Evolutionary conservation across 2,329 filamentous ascomycete genomes (phyloP).

Genomic region (Epichloe brachyelytri): DNA sequence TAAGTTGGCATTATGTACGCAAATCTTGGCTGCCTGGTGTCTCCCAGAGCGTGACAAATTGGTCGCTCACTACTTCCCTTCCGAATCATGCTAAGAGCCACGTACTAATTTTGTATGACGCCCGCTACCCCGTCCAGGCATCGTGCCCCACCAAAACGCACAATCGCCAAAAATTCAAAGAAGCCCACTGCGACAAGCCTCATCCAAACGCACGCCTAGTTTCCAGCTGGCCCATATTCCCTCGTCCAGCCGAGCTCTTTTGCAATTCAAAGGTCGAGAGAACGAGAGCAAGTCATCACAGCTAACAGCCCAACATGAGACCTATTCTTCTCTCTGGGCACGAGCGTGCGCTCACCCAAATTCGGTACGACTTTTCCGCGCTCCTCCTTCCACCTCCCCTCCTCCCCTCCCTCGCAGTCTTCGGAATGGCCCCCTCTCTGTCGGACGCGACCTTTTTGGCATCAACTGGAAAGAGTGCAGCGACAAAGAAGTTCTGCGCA

Average conservation of each 20-base stretch:
- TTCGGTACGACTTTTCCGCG: slow-evolving; percentile 47
- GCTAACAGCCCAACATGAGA: slow-evolving; percentile 58
- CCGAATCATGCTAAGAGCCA: background rate
- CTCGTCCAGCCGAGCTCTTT: slow-evolving; percentile 1
- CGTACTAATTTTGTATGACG: slow-evolving; percentile 1
- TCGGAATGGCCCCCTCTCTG: background rate
- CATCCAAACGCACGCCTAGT: slow-evolving; percentile 11
- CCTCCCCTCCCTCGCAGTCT: background rate
- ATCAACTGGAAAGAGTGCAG: background rate
- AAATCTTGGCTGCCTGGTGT: background rate
- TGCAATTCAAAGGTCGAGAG: background rate
- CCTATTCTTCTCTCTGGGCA: slow-evolving; percentile 93
- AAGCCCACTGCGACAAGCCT: slow-evolving; percentile 17
- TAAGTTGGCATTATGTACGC: too few species aligned
- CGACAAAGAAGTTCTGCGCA: background rate
- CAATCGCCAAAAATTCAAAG: slow-evolving; percentile 32
- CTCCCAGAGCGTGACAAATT: background rate
- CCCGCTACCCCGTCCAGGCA: slow-evolving; percentile 8
- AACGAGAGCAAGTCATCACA: slow-evolving; percentile 5
- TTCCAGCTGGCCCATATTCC: slow-evolving; percentile 9
- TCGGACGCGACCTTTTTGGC: background rate
- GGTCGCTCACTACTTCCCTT: background rate
- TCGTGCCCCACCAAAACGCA: slow-evolving; percentile 31
- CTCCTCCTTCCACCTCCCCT: background rate
- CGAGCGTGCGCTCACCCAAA: slow-evolving; percentile 91